Base-by-base conservation (phyloP, 345 rosid genomes). In the Erucastrum elatum region DNA sequence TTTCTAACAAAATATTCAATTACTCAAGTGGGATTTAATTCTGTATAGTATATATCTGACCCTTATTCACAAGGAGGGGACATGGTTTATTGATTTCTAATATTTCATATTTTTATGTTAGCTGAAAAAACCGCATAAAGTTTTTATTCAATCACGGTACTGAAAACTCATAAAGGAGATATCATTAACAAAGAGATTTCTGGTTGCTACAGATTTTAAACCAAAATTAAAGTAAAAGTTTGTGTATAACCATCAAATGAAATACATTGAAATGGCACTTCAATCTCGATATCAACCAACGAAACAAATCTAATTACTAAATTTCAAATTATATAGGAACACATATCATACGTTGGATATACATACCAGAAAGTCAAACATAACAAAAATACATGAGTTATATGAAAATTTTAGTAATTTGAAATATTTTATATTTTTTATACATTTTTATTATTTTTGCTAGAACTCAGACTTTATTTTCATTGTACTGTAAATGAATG, bases 21-120 rank as follows among this genome's bases (percentile, higher is more conserved):
- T 34, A 15, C 66, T 56, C 66, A 37, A 56, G 66, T 55, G 66
- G 53, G 21, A 8, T 55, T 35, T 55, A 49, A 49, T 49, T 2
- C n/a, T 44, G 1, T 64, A 49, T 30, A 73, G 30, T 44, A 44
- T 72, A 27, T 51, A 71, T 37, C 26, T 33, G 49, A 51, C 11
- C 15, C 64, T 33, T 51, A 34, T 74, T 74, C 26, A 64, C 29
- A 64, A 35, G 64, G 64, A 35, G 71, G 29, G 77, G 35, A 74
- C 77, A 74, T 74, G 70, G 26, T 49, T 5, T 31, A 21, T 34
- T 34, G 37, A 74, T 73, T 46, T 64, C 31, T 21, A 49, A 65
- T 8, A 49, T 51, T 21, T 4, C 56, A 49, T 49, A 30, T 74
- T 64, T 31, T 74, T n/a, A 49, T 49, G 6, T 64, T 53, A 33